Evolutionary conservation across 108 stramenopile genomes (phyloP).

Genomic region (Cyclotella cryptica): DNA sequence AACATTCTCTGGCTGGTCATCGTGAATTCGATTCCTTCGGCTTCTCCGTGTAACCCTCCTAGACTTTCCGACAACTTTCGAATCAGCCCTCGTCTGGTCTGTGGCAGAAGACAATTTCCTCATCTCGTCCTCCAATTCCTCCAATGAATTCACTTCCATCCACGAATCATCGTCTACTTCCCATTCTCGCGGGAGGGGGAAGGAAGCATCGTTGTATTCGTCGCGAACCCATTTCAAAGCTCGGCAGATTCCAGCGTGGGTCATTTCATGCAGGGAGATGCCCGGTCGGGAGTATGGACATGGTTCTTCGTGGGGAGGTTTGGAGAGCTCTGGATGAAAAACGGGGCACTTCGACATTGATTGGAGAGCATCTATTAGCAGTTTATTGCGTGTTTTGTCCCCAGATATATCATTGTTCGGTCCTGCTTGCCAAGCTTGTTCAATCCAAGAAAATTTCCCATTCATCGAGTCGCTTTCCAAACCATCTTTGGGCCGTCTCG

Average conservation of each 20-base stretch:
- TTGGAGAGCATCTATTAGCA: conserved; percentile 28
- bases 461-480: background rate
- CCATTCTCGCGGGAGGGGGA: conserved; percentile 40
- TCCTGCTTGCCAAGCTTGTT: conserved; percentile 60
- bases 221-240: conserved; percentile 32
- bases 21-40: conserved; percentile 24
- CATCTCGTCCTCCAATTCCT: conserved; percentile 47
- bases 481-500: background rate
- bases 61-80: conserved; percentile 13
- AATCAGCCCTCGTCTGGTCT: background rate
- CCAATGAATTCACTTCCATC: conserved; percentile 60
- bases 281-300: conserved; percentile 57
- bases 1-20: background rate
- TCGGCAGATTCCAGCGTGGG: conserved; percentile 43
- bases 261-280: conserved; percentile 51
- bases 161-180: conserved; percentile 70
- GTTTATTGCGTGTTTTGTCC: conserved; percentile 24
- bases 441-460: conserved; percentile 34
- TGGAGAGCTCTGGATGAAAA: conserved; percentile 57
- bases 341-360: conserved; percentile 68
- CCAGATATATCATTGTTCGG: conserved; percentile 51
- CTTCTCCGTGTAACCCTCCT: conserved; percentile 45
- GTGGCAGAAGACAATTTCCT: conserved; percentile 26
- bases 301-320: conserved; percentile 29
- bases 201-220: conserved; percentile 30